Evolutionary conservation across 306 rosid species (phyloP).

Genomic region (Fragaria vesca): DNA sequence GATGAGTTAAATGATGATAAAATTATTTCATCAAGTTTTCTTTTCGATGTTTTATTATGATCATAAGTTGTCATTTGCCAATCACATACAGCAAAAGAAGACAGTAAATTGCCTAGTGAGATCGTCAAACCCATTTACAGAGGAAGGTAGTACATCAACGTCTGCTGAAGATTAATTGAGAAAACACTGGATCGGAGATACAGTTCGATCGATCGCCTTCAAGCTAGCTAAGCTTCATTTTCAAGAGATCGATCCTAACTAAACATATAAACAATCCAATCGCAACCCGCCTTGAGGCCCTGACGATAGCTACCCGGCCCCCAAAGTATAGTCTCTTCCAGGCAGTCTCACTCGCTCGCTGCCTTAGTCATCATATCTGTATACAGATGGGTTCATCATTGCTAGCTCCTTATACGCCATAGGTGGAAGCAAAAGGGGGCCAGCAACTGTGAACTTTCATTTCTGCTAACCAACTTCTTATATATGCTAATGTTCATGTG

Average conservation of each 20-base stretch:
- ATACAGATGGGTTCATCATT: not conserved
- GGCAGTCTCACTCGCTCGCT: not conserved
- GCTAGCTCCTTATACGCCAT: no score
- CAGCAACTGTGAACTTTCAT: no score
- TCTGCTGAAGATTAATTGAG: not conserved
- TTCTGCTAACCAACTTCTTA: no score
- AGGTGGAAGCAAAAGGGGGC: no score
- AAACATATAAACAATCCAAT: not conserved
- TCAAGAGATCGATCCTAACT: not conserved
- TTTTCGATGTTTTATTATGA: not conserved
- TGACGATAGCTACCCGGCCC: not conserved
- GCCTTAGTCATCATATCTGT: not conserved
- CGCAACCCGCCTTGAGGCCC: not conserved
- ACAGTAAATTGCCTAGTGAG: not conserved
- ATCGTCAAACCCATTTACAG: not conserved
- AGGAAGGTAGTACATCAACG: not conserved
- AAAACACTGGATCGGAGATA: not conserved
- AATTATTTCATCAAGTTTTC: not conserved
- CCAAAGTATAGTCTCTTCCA: not conserved
- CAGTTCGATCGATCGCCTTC: not conserved
- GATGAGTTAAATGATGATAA: conserved; percentile 10
- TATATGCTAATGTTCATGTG: no score
- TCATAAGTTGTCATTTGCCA: not conserved
- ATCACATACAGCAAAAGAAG: not conserved
- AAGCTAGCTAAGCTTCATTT: not conserved